Conservation (phyloP, 1,284 basidiomycete genomes). For the Ganoderma multipileum region DNA sequence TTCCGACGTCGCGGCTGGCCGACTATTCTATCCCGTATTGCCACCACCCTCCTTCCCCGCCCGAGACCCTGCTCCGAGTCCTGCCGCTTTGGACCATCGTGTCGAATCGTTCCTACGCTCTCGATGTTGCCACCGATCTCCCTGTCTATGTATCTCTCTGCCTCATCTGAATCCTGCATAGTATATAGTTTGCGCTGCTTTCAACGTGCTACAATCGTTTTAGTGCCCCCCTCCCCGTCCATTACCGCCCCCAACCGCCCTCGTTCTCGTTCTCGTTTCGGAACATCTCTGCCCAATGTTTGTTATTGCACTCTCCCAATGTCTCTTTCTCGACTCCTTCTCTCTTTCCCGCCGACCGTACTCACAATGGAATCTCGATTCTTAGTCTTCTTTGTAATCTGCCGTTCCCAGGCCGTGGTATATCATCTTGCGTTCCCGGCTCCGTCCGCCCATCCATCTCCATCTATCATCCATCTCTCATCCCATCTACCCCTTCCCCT, state of each 20-base stretch:
- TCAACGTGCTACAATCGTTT: not conserved
- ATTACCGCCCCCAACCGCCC: not conserved
- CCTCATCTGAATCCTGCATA: slow-evolving; percentile 1
- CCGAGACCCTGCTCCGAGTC: not conserved
- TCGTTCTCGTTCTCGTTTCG: not conserved
- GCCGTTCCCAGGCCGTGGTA: not conserved
- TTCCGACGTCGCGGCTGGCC: not conserved
- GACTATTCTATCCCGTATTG: not conserved
- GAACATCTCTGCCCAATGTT: not conserved
- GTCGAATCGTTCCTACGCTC: slow-evolving; percentile 1
- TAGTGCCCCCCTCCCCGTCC: not conserved
- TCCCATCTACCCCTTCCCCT: not conserved
- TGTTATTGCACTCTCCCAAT: not conserved
- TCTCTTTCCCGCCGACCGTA: not conserved
- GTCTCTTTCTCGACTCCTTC: not conserved
- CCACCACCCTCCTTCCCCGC: not conserved
- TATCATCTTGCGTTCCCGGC: not conserved
- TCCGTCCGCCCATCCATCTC: not conserved
- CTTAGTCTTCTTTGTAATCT: not conserved
- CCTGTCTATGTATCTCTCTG: not conserved
- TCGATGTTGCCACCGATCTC: not conserved
- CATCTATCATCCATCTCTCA: not conserved
- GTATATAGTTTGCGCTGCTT: slow-evolving; percentile 6
- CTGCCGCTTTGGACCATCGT: slow-evolving; percentile 1
- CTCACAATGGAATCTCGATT: not conserved